A percentile compares a stretch with the other conserved stretches of the same genome.
Evolutionary conservation across 2,329 filamentous ascomycete genomes (phyloP).

Genomic region (Botryotinia narcissicola): DNA sequence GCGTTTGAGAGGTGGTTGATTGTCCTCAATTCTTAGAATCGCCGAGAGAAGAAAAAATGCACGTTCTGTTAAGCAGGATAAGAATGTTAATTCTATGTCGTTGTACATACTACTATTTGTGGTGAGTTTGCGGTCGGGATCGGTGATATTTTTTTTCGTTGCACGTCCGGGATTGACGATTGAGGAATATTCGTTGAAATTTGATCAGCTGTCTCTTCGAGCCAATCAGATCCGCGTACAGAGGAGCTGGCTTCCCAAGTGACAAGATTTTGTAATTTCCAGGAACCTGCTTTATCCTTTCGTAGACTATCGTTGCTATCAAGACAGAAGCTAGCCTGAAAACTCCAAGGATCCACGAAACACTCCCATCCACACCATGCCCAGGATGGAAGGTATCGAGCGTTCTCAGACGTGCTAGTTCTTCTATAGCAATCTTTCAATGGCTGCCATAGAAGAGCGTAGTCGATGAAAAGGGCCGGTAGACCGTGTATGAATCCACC

Average conservation of each 20-base stretch:
- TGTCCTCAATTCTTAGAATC: background rate
- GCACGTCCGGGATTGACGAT: background rate
- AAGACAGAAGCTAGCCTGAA: background rate
- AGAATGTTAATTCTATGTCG: background rate
- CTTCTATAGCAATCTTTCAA: background rate
- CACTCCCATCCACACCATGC: background rate
- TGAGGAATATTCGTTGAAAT: background rate
- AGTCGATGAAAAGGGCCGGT: background rate
- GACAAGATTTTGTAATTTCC: background rate
- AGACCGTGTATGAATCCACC: background rate
- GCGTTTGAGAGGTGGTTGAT: background rate
- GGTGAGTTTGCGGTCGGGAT: background rate
- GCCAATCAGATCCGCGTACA: background rate
- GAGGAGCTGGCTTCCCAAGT: background rate
- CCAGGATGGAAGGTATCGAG: background rate
- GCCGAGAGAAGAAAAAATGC: background rate
- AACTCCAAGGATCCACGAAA: background rate
- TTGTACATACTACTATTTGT: background rate
- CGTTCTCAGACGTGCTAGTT: background rate
- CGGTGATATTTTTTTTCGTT: background rate
- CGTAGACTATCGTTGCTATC: background rate
- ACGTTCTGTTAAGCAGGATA: background rate
- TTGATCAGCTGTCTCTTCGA: background rate
- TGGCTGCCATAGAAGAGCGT: background rate
- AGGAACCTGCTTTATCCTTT: background rate